Base-by-base conservation (phyloP, 2,329 filamentous ascomycete species). In the Alternaria rosae region DNA sequence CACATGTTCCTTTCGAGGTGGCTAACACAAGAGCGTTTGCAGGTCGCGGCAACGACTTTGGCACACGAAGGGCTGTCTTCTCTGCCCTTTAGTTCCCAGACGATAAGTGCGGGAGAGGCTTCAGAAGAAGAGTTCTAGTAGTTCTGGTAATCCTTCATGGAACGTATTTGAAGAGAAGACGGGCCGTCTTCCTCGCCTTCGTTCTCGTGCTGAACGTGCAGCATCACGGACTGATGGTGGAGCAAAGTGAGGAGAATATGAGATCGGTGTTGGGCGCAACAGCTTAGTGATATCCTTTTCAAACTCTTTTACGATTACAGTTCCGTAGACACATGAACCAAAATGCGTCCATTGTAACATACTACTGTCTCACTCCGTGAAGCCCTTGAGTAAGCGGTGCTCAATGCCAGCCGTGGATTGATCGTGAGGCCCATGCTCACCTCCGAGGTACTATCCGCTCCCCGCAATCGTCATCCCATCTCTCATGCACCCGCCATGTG, bases 391-490 rank as follows among this genome's bases (percentile, higher is more conserved):
- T 17, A 38, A 38, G 35, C 35, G 17, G 35, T 38, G 35, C 35
- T 38, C 35, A 38, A 17, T 38, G 35, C 35, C 2, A 38, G 4
- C 35, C 35, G 17, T 38, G 35, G n/a, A 38, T n/a, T 38, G 35
- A 38, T 38, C 2, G 4, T 17, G 35, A 48, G 48, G 59, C 25
- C 57, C 42, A 42, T 25, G 57, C 50, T 42, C 51, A 59, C 56
- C 55, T 63, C 60, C 61, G 57, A 52, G 61, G 57, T 63, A 60
- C 57, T 63, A 13, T 11, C 21, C 45, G 53, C 53, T 64, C 61
- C 61, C 61, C 61, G 61, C 61, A 57, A 38, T 57, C 47, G 57
- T 61, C 61, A 64, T 64, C 53, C 21, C 53, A 52, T 57, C 53
- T 41, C 55, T 30, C 53, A 50, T 30, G 28, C 45, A 42, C 50